Base-by-base conservation (phyloP, 192 early-diverging fungal genomes). In the Pilobolus umbonatus region DNA sequence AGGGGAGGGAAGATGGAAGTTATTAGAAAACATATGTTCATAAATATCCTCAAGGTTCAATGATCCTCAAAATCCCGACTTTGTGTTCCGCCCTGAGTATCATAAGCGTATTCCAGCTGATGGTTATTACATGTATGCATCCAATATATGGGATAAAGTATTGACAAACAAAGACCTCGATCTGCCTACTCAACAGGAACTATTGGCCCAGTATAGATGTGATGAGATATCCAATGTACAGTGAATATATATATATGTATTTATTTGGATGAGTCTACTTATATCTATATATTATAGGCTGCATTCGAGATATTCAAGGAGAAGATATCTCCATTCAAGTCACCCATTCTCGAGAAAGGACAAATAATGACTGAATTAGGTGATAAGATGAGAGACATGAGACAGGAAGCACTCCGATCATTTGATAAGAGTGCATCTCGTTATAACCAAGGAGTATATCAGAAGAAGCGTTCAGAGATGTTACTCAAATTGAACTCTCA, bases 141-240 rank as follows among this genome's bases (percentile, higher is more conserved):
- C 88, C 56, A 70, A 86, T 32, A 90, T 99, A 40, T 99, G 97
- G 97, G 93, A 94, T 48, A 93, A 94, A 75, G 95, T 99, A 42
- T 77, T 90, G 55, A 83, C 85, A 71, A 97, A 96, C 75, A 88
- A 89, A 57, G 97, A 99, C 59, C 76, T 99, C 55, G 97, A 99
- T 77, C 78, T 99, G 32, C 97, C 97, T 4, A 97, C 95, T 5
- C 97, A 99, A 67, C 96, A 97, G 76, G 91, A 98, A 70, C 71
- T 99, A 44, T 80, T 99, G 47, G 97, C 97, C 26, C 94, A 98
- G 78, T 98, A 91, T 72, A 87, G 97, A 45, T 99, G 97, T 69
- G 97, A 99, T 52, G 97, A 99, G 72, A 98, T 99, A 68, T 83
- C 89, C 26, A 81, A 72, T 8, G 79, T 78, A 68, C 60, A 54